These are phyloP conservation scores for Boletus pseudopeckii DNA, from an alignment of 768 basidiomycete species.

Conservation along the genomic window DNA sequence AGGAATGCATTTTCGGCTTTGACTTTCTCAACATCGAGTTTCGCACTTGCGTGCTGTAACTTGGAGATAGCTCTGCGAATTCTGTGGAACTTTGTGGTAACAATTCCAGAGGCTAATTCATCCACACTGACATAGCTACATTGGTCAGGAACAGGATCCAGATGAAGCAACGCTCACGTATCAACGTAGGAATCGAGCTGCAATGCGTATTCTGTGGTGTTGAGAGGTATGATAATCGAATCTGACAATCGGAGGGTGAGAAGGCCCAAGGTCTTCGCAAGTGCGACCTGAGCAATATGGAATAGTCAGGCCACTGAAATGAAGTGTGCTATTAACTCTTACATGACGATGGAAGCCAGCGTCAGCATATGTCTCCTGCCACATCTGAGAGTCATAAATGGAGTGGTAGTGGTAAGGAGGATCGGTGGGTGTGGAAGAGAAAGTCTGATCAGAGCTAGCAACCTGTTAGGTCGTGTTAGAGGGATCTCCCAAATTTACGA, in stretches of 20 bases:
- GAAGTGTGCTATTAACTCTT: slow-evolving; percentile 17
- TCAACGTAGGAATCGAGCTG: slow-evolving; percentile 60
- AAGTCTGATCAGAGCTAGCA: slow-evolving; percentile 33
- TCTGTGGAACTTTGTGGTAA: slow-evolving; percentile 34
- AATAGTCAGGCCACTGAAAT: neutral
- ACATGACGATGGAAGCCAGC: slow-evolving; percentile 73
- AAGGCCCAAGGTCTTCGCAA: slow-evolving; percentile 64
- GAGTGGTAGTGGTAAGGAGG: slow-evolving; percentile 73
- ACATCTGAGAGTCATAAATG: slow-evolving; percentile 66
- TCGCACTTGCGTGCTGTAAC: slow-evolving; percentile 48
- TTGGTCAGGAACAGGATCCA: slow-evolving; percentile 21
- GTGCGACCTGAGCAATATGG: slow-evolving; percentile 44
- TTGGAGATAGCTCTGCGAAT: slow-evolving; percentile 45
- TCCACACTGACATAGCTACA: slow-evolving; percentile 47
- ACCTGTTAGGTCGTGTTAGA: slow-evolving; percentile 18
- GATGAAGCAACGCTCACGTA: slow-evolving; percentile 41
- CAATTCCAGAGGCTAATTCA: slow-evolving; percentile 30
- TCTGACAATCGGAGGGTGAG: slow-evolving; percentile 56
- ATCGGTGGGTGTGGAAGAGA: slow-evolving; percentile 39
- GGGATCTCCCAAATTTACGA: neutral
- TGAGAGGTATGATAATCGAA: slow-evolving; percentile 62
- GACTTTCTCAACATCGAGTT: slow-evolving; percentile 57
- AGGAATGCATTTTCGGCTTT: slow-evolving; percentile 52
- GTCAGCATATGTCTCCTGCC: slow-evolving; percentile 73
- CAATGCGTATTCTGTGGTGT: slow-evolving; percentile 70